These are phyloP conservation scores for Verruconis gallopava DNA, from an alignment of 2,329 filamentous ascomycete genomes.

Conservation along the genomic window DNA sequence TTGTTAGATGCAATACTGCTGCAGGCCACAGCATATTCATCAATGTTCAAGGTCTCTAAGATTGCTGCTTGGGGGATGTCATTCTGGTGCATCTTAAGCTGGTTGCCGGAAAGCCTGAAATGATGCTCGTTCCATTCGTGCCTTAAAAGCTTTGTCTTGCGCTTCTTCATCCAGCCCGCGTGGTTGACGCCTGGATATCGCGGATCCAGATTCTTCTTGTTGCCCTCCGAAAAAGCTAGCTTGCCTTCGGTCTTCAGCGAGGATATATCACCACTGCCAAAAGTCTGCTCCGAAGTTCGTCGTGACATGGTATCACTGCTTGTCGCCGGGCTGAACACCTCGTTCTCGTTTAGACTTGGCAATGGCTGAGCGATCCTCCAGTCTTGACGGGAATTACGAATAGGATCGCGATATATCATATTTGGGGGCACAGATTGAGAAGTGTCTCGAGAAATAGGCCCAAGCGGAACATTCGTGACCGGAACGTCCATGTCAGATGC, in stretches of 20 bases:
- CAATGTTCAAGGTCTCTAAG: constrained; percentile 71
- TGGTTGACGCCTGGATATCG: constrained; percentile 46
- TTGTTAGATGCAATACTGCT: constrained; percentile 67
- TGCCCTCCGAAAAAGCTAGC: constrained; percentile 16
- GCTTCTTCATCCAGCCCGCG: constrained; percentile 87
- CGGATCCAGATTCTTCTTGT: constrained; percentile 18
- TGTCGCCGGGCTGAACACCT: constrained; percentile 11
- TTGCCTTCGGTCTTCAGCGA: constrained; percentile 18
- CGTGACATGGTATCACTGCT: not conserved
- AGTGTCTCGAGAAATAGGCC: constrained; percentile 61
- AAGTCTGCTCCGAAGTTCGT: constrained; percentile 8
- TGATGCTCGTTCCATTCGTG: constrained; percentile 92
- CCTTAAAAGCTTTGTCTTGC: constrained; percentile 74
- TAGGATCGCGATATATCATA: constrained; percentile 60
- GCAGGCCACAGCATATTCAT: constrained; percentile 80
- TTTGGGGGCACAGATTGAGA: constrained; percentile 90
- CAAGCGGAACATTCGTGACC: constrained; percentile 56
- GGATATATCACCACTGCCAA: constrained; percentile 12
- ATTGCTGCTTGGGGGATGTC: constrained; percentile 45
- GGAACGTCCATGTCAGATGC: constrained; percentile 87
- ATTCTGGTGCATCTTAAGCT: constrained; percentile 53
- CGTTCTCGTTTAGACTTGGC: constrained; percentile 56
- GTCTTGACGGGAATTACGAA: constrained; percentile 30
- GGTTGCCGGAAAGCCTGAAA: constrained; percentile 59
- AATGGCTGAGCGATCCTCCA: constrained; percentile 55